A percentile compares a stretch with the other conserved stretches of the same genome.
Conservation (phyloP, 2,329 filamentous ascomycete genomes). For the Sporothrix schenckii region DNA sequence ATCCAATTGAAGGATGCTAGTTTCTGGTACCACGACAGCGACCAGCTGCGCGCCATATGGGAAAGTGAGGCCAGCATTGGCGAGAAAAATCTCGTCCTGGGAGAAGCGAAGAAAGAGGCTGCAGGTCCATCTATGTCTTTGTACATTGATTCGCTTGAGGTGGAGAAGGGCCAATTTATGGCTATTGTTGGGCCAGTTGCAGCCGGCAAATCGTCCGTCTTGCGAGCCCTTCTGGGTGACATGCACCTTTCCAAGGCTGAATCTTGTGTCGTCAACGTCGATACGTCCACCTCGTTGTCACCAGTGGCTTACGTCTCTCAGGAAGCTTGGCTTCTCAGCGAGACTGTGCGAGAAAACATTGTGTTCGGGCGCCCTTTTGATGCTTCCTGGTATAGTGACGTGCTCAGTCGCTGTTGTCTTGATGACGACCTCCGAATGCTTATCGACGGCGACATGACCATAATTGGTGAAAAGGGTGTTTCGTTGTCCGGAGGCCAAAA, state of each 20-base stretch:
- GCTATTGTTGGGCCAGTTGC: slow-evolving; percentile 37
- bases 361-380: slow-evolving; percentile 58
- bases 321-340: slow-evolving; percentile 69
- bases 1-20: slow-evolving; percentile 34
- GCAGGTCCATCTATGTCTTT: background rate
- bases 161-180: slow-evolving; percentile 32
- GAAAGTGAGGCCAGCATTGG: slow-evolving; percentile 3
- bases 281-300: slow-evolving; percentile 27
- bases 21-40: slow-evolving; percentile 36
- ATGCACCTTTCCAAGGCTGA: slow-evolving; percentile 37
- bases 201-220: slow-evolving; percentile 38
- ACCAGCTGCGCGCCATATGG: slow-evolving; percentile 1
- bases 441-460: slow-evolving; percentile 67
- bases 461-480: slow-evolving; percentile 67
- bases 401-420: slow-evolving; percentile 81
- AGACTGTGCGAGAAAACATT: slow-evolving; percentile 53
- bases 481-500: slow-evolving; percentile 51
- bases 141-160: slow-evolving; percentile 26
- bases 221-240: slow-evolving; percentile 37
- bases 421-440: slow-evolving; percentile 83
- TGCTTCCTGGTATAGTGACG: slow-evolving; percentile 75
- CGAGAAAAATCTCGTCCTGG: background rate
- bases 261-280: slow-evolving; percentile 34
- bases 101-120: background rate
- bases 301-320: slow-evolving; percentile 40